phyloP scores from a whole-genome alignment of 495 filamentous ascomycete species.

The Pyrenopolyporus hunteri region DNA sequence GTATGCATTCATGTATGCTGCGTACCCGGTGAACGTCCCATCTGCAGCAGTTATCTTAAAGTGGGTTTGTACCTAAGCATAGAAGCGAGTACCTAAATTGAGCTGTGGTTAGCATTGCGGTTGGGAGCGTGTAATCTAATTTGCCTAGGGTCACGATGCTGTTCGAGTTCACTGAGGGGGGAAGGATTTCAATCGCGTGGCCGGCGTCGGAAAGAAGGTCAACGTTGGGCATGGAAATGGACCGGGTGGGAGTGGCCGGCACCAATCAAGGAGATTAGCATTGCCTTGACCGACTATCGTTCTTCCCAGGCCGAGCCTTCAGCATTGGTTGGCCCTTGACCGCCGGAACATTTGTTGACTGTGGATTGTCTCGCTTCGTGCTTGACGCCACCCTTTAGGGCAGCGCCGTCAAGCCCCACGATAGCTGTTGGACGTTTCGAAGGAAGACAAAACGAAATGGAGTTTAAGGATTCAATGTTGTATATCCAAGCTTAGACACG shows the following conservation, averaged over 20 bases:
- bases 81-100: neutral
- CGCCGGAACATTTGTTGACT: conserved; percentile 21
- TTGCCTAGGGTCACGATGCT: neutral
- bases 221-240: conserved; percentile 19
- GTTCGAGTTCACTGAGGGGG: neutral
- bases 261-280: conserved; percentile 25
- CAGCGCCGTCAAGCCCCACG: conserved; percentile 5
- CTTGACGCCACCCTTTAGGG: conserved; percentile 1
- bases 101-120: neutral
- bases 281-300: conserved; percentile 28
- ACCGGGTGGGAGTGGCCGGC: conserved; percentile 9
- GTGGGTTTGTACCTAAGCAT: neutral
- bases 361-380: conserved; percentile 13
- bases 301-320: conserved; percentile 16
- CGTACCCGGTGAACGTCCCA: neutral
- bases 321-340: conserved; percentile 39
- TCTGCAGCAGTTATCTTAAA: neutral
- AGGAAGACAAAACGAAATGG: conserved; percentile 1
- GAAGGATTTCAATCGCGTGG: conserved; percentile 6
- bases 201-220: conserved; percentile 14
- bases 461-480: neutral
- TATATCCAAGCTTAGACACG: neutral
- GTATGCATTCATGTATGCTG: too few species aligned
- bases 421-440: conserved; percentile 14
- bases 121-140: neutral